Evolutionary conservation across 805 yeast genomes (phyloP).

Genomic region (Kodamaea kaohsiungensis): DNA sequence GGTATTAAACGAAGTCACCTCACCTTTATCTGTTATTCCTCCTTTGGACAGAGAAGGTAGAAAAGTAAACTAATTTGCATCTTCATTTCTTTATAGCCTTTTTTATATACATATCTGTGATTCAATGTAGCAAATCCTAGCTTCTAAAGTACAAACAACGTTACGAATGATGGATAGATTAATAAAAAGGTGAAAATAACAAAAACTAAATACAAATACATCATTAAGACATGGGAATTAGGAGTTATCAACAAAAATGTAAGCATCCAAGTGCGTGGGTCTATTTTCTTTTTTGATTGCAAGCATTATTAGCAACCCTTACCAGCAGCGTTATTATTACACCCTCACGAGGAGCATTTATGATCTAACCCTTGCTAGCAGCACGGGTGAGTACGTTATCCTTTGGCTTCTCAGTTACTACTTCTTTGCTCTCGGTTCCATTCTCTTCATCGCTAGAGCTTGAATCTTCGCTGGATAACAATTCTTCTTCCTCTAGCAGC

Average conservation of each 20-base stretch:
- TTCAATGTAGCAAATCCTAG: not conserved
- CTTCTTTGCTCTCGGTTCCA: slow-evolving; percentile 4
- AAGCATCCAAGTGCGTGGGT: not conserved
- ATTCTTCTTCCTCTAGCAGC: slow-evolving; percentile 18
- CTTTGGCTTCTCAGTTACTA: slow-evolving; percentile 11
- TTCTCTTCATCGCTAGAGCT: slow-evolving; percentile 27
- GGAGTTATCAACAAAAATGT: not conserved
- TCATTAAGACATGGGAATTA: slow-evolving; percentile 1
- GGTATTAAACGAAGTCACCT: slow-evolving; percentile 19
- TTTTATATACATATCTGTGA: not conserved
- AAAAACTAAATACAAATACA: slow-evolving; percentile 5
- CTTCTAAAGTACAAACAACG: no score
- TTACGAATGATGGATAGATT: not conserved
- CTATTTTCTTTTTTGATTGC: not conserved
- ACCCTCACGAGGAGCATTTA: not conserved
- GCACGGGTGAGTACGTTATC: slow-evolving; percentile 38
- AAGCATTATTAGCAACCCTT: not conserved
- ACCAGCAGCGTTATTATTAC: not conserved
- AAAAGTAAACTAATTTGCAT: slow-evolving; percentile 7
- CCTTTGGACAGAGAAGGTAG: slow-evolving; percentile 42
- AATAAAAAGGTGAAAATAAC: not conserved
- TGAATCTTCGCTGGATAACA: slow-evolving; percentile 31
- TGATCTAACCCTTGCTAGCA: slow-evolving; percentile 37
- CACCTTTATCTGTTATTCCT: slow-evolving; percentile 30
- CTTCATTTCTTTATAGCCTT: not conserved